Percentiles rank a stretch among this genome's conserved stretches.
Conservation (phyloP, 352 stramenopile species). For the Globisporangium heterothallicum region DNA sequence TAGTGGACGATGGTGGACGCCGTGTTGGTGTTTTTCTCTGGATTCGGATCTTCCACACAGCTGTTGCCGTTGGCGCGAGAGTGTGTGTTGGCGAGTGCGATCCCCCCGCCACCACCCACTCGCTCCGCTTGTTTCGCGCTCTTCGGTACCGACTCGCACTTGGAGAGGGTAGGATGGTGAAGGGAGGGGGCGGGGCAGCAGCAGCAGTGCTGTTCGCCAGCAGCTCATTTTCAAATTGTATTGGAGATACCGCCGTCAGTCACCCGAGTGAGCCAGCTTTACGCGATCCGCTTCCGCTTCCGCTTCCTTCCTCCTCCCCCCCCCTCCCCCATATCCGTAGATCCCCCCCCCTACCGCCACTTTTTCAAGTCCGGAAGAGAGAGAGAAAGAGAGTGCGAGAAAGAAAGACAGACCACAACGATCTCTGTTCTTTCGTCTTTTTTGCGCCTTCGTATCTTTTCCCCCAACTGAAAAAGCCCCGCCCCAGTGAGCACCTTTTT, state of each 20-base stretch:
- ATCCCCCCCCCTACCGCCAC: neutral
- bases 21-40: neutral
- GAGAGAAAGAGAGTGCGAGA: constrained; percentile 11
- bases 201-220: neutral
- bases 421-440: neutral
- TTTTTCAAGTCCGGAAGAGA: neutral
- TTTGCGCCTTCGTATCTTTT: neutral
- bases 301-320: too few relatives aligned
- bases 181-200: too few relatives aligned
- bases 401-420: constrained; percentile 18
- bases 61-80: too few relatives aligned
- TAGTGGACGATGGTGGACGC: neutral
- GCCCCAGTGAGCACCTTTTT: constrained; percentile 11
- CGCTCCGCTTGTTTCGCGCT: too few relatives aligned
- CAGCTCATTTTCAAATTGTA: neutral
- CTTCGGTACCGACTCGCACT: too few relatives aligned
- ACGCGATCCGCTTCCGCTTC: neutral
- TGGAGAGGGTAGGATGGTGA: too few relatives aligned
- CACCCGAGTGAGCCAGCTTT: neutral
- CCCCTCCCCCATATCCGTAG: too few relatives aligned
- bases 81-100: neutral
- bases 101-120: neutral
- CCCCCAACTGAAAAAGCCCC: neutral
- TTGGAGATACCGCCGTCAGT: too few relatives aligned
- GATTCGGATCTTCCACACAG: neutral